Conservation (phyloP, 1,139 yeast genomes). For the Debaryomyces nepalensis region DNA sequence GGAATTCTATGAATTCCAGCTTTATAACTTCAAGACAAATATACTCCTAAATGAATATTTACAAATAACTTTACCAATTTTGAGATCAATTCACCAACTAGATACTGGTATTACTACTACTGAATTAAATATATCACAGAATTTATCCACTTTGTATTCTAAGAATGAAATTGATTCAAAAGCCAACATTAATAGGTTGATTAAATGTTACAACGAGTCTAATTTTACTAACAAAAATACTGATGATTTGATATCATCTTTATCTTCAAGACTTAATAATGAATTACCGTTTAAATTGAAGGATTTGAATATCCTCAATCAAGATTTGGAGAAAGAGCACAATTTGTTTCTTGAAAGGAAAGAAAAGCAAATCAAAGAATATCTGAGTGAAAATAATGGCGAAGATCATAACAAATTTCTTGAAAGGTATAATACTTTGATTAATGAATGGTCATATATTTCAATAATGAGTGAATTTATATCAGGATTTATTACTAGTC, state of each 20-base stretch:
- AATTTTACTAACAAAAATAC: conserved; percentile 16
- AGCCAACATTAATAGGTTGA: conserved; percentile 22
- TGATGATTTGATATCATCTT: conserved; percentile 9
- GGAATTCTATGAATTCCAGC: conserved; percentile 26
- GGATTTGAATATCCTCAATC: conserved; percentile 20
- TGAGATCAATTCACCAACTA: conserved; percentile 39
- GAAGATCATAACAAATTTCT: too few relatives aligned
- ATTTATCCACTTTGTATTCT: conserved; percentile 28
- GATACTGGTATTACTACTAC: conserved; percentile 32
- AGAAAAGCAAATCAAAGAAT: conserved; percentile 12
- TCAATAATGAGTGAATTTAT: conserved; percentile 34
- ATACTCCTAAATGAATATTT: conserved; percentile 30
- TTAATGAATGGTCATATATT: conserved; percentile 30
- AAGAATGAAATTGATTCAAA: conserved; percentile 18
- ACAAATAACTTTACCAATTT: conserved; percentile 34
- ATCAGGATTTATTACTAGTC: conserved; percentile 35
- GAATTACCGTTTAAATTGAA: conserved; percentile 22
- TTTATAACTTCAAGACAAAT: conserved; percentile 29
- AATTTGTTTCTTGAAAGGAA: conserved; percentile 14
- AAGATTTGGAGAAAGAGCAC: conserved; percentile 19
- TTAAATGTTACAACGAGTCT: conserved; percentile 21
- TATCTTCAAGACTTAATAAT: conserved; percentile 13
- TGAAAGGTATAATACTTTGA: conserved; percentile 18
- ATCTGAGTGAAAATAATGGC: neutral
- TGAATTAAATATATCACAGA: conserved; percentile 33